A percentile compares a stretch with the other conserved stretches of the same genome.
Evolutionary conservation across 192 early-diverging fungal species (phyloP).

Genomic region (Pilaira anomala): DNA sequence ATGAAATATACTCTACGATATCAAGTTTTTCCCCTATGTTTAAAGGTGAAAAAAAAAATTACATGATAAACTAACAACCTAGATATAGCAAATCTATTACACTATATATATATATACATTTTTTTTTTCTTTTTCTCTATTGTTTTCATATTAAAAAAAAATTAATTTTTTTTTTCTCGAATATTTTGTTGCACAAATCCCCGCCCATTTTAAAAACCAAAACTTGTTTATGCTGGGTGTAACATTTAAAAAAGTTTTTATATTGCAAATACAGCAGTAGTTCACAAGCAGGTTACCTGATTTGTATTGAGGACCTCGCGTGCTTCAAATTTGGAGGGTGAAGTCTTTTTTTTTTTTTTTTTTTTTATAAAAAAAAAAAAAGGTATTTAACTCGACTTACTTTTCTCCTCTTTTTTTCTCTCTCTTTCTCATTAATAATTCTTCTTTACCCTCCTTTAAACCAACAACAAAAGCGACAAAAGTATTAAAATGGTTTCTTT

Average conservation of each 20-base stretch:
- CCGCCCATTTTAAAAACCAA: slow-evolving; percentile 3
- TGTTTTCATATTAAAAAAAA: not conserved
- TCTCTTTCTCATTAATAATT: not conserved
- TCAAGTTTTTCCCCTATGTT: too few relatives aligned
- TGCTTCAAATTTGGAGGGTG: not conserved
- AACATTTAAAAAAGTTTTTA: not conserved
- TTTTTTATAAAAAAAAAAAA: slow-evolving; percentile 1
- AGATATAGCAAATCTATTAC: not conserved
- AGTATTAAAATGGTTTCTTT: slow-evolving; percentile 6
- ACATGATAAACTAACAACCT: not conserved
- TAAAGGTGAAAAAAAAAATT: too few relatives aligned
- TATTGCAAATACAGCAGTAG: not conserved
- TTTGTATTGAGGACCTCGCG: slow-evolving; percentile 7
- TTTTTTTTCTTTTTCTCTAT: too few relatives aligned
- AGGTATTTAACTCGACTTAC: too few relatives aligned
- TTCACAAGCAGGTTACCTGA: slow-evolving; percentile 5
- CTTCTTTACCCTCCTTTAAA: slow-evolving; percentile 6
- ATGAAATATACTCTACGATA: too few relatives aligned
- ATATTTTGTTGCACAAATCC: slow-evolving; percentile 1
- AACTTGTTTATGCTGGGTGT: slow-evolving; percentile 1
- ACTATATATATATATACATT: too few relatives aligned
- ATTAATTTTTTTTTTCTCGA: too few relatives aligned
- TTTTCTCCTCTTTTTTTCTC: not conserved
- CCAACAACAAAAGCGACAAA: not conserved
- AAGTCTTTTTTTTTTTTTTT: not conserved